Conservation (phyloP, 495 filamentous ascomycete species). For the Thermothielavioides terrestris region DNA sequence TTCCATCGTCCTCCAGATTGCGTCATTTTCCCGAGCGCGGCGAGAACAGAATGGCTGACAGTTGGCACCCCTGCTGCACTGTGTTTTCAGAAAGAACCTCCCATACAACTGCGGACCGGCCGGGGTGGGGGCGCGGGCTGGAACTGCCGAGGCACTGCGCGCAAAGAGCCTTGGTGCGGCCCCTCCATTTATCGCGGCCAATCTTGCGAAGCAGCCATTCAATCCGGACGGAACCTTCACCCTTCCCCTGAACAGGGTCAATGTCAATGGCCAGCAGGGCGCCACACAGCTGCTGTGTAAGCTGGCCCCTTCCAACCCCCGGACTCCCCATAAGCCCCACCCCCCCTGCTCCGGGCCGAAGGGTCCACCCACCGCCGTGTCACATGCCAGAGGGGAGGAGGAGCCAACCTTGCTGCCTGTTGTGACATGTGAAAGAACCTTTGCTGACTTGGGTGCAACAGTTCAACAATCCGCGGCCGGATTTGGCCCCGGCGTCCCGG, state of each 20-base stretch:
- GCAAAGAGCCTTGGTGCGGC: slow-evolving; percentile 15
- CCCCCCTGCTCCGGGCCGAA: background rate
- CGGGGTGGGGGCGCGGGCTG: slow-evolving; percentile 3
- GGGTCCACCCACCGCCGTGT: slow-evolving; percentile 9
- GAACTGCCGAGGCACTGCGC: slow-evolving; percentile 30
- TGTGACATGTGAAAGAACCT: background rate
- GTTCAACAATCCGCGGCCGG: slow-evolving; percentile 20
- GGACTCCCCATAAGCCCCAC: background rate
- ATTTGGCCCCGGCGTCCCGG: background rate
- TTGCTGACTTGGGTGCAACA: slow-evolving; percentile 19
- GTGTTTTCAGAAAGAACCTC: slow-evolving; percentile 33
- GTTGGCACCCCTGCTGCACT: slow-evolving; percentile 12
- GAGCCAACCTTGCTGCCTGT: too few species aligned
- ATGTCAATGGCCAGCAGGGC: background rate
- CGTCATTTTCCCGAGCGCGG: slow-evolving; percentile 19
- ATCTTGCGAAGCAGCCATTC: slow-evolving; percentile 5
- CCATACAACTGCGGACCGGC: slow-evolving; percentile 13
- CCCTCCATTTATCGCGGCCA: slow-evolving; percentile 7
- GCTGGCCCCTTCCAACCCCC: background rate
- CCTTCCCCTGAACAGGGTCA: slow-evolving; percentile 3
- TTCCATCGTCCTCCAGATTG: background rate
- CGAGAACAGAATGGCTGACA: slow-evolving; percentile 5
- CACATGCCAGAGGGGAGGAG: slow-evolving; percentile 15
- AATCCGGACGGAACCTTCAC: background rate
- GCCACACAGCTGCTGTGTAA: slow-evolving; percentile 1